Base-by-base conservation (phyloP, 371 early-diverging fungal species). In the Chytridium lagenaria region DNA sequence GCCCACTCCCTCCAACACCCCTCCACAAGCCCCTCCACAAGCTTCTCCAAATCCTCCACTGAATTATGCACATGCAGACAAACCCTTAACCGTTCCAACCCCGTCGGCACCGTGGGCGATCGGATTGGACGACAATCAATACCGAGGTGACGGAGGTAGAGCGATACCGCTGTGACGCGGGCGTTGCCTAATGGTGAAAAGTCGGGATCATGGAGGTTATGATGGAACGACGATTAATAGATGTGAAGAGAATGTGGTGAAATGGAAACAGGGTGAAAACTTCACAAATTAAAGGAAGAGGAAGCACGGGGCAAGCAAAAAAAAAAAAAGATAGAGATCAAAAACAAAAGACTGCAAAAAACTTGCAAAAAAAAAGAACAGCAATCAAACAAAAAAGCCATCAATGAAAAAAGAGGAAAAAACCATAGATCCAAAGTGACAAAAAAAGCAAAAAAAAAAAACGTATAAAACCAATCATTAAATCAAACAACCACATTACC, bases 11-110 rank as follows among this genome's bases (percentile, higher is more conserved):
- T n/a, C n/a, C n/a, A n/a, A n/a, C n/a, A n/a, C n/a, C n/a, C n/a
- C n/a, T n/a, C 7, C 61, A 37, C 61, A 30, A 90, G 82, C 52
- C 87, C 84, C 1, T 68, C 37, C 3, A 88, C 85, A 10, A 92
- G 76, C 22, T 66, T 71, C 59, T 83, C 80, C 16, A 94, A 83
- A 72, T 92, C 88, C 0, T 84, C 83, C 3, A 71, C 40, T 0
- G 91, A 89, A 67, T 94, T 93, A 59, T 91, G 87, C 3, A 88
- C 88, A 78, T 93, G 93, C 37, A 94, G 72, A 74, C 94, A 94
- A 31, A 94, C 90, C 5, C 94, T 84, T 19, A 94, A 86, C 12
- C 94, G 87, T 71, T 94, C 94, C 57, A 86, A 81, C 2, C 94
- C 94, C 57, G 81, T 84, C 0, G 93, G 92, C 0, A 94, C 94